phyloP scores from a whole-genome alignment of 2,329 filamentous ascomycete species.

The Talaromyces pinophilus region DNA sequence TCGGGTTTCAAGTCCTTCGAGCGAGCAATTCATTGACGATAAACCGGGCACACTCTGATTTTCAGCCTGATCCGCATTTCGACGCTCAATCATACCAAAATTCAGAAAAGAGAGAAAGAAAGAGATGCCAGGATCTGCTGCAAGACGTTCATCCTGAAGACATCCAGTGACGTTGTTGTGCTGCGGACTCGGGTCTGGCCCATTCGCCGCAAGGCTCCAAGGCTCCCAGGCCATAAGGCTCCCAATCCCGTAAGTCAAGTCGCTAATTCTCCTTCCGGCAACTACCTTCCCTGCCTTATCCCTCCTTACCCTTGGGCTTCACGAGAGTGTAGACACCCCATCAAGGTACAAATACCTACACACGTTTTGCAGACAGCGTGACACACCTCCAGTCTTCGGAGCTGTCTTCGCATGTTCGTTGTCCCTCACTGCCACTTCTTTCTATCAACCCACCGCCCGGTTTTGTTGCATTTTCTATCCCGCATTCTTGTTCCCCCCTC shows the following conservation, averaged over 20 bases:
- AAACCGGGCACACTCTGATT: not conserved
- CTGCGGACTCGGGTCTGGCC: constrained; percentile 1
- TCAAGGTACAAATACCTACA: not conserved
- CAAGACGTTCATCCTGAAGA: not conserved
- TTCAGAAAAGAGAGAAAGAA: not conserved
- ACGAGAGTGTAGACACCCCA: not conserved
- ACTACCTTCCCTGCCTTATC: constrained; percentile 14
- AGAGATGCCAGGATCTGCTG: not conserved
- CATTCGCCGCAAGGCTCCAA: constrained; percentile 10
- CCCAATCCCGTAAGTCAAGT: constrained; percentile 21
- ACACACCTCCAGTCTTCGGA: not conserved
- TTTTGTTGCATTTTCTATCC: not conserved
- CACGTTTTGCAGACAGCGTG: not conserved
- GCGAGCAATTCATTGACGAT: not conserved
- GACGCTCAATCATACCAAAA: not conserved
- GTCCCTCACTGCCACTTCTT: not conserved
- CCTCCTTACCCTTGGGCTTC: not conserved
- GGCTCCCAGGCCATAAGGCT: constrained; percentile 14
- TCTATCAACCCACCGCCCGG: not conserved
- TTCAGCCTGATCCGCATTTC: not conserved
- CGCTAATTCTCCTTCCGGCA: constrained; percentile 24
- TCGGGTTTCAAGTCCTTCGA: not conserved
- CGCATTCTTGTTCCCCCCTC: constrained; percentile 16
- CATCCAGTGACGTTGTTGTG: not conserved
- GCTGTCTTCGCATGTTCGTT: not conserved